Evolutionary conservation across 176 grass and related monocot species (phyloP).

Genomic region (Thalia dealbata): DNA sequence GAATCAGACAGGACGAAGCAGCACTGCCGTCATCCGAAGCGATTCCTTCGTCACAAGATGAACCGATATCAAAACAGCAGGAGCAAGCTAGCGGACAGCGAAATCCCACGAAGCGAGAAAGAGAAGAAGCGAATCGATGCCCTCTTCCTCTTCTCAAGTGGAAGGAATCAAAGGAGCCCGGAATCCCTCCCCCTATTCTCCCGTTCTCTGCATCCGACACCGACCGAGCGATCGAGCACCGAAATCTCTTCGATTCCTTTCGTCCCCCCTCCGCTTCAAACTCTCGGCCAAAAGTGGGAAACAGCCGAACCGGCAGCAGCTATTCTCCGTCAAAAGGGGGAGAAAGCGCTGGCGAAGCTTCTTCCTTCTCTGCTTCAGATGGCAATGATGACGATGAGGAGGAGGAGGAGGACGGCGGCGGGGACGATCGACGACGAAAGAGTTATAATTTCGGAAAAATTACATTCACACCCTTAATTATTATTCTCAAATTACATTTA

Average conservation of each 20-base stretch:
- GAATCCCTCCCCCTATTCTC: background rate
- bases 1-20: background rate
- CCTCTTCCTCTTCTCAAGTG: background rate
- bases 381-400: background rate
- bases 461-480: too few relatives aligned
- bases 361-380: background rate
- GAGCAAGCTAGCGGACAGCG: background rate
- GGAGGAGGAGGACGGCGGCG: background rate
- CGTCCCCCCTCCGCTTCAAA: background rate
- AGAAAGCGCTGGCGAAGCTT: background rate
- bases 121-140: background rate
- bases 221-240: background rate
- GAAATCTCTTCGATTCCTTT: background rate
- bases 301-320: background rate
- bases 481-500: too few relatives aligned
- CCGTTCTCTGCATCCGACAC: background rate
- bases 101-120: background rate
- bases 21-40: background rate
- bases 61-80: background rate
- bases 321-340: background rate
- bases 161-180: background rate
- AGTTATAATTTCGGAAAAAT: too few relatives aligned
- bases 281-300: background rate
- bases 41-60: background rate
- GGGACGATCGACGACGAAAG: background rate